These are phyloP conservation scores for Trichoderma virens DNA, from an alignment of 495 filamentous ascomycete species.

Conservation along the genomic window DNA sequence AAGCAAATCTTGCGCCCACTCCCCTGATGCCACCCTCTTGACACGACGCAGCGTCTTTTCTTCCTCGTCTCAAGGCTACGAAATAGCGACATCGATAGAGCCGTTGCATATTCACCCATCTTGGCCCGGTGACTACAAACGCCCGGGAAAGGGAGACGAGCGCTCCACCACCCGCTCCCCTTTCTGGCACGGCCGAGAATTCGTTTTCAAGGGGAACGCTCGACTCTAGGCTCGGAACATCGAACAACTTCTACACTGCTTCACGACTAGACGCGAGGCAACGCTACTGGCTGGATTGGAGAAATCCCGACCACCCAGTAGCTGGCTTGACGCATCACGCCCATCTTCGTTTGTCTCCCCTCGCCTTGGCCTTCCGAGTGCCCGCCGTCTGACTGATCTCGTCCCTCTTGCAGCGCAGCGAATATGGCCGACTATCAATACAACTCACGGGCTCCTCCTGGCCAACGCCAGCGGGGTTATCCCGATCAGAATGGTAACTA, in stretches of 20 bases:
- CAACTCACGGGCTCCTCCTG: slow-evolving; percentile 56
- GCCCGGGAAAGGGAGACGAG: not conserved
- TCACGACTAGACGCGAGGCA: not conserved
- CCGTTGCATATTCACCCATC: not conserved
- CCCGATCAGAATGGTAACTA: slow-evolving; percentile 55
- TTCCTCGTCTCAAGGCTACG: not conserved
- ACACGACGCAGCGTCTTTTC: not conserved
- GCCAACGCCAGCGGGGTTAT: slow-evolving; percentile 46
- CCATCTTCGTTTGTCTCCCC: not conserved
- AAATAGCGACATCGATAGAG: not conserved
- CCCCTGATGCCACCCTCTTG: slow-evolving; percentile 1
- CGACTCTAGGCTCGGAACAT: not conserved
- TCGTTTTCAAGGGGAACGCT: not conserved
- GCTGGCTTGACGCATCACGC: not conserved
- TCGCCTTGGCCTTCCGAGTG: not conserved
- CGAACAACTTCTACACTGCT: not conserved
- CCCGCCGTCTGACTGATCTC: not conserved
- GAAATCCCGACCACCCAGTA: not conserved
- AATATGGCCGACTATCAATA: slow-evolving; percentile 87
- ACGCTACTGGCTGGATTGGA: not conserved
- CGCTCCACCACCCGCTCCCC: not conserved
- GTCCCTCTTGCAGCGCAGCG: slow-evolving; percentile 14
- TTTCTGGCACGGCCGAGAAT: not conserved
- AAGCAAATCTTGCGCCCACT: slow-evolving; percentile 4
- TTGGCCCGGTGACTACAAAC: not conserved